phyloP scores from a whole-genome alignment of 179 eudicot genomes.

The Spinacia oleracea region DNA sequence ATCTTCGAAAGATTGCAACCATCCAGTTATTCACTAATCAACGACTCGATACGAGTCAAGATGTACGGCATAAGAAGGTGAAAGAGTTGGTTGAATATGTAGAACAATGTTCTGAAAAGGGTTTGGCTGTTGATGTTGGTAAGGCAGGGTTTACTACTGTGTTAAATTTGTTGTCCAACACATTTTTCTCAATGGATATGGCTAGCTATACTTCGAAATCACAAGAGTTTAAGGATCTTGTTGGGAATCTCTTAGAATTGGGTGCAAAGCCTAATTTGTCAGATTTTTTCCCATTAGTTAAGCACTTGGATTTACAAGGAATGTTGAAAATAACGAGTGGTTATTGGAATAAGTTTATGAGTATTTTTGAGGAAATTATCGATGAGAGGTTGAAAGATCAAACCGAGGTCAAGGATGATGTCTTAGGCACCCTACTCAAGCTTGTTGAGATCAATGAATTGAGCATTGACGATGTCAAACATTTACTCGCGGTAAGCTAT shows the following conservation, averaged over 20 bases:
- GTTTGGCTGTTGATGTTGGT: slow-evolving; percentile 21
- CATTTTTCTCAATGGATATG: slow-evolving; percentile 24
- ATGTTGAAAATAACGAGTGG: not conserved
- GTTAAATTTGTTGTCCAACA: slow-evolving; percentile 25
- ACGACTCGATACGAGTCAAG: slow-evolving; percentile 11
- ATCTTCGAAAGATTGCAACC: slow-evolving; percentile 15
- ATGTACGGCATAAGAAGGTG: slow-evolving; percentile 10
- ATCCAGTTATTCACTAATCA: slow-evolving; percentile 21
- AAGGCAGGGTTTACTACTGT: slow-evolving; percentile 20
- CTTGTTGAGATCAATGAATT: slow-evolving; percentile 15
- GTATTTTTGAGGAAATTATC: slow-evolving; percentile 19
- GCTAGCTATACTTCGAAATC: slow-evolving; percentile 7
- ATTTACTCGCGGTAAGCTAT: slow-evolving; percentile 17
- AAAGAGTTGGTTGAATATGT: slow-evolving; percentile 18
- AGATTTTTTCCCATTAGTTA: slow-evolving; percentile 14
- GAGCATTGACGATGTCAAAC: slow-evolving; percentile 26
- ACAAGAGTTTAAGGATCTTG: slow-evolving; percentile 20
- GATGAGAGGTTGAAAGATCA: slow-evolving; percentile 18
- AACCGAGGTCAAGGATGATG: slow-evolving; percentile 12
- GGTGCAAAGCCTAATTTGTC: slow-evolving; percentile 23
- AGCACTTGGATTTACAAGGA: slow-evolving; percentile 22
- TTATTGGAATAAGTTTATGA: not conserved
- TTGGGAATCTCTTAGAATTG: slow-evolving; percentile 1
- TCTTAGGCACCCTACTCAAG: slow-evolving; percentile 10
- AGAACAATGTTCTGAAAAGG: not conserved